Percentiles rank a stretch among this genome's conserved stretches.
These are phyloP conservation scores for Capronia americana DNA, from an alignment of 2,329 filamentous ascomycete species.

Conservation along the genomic window DNA sequence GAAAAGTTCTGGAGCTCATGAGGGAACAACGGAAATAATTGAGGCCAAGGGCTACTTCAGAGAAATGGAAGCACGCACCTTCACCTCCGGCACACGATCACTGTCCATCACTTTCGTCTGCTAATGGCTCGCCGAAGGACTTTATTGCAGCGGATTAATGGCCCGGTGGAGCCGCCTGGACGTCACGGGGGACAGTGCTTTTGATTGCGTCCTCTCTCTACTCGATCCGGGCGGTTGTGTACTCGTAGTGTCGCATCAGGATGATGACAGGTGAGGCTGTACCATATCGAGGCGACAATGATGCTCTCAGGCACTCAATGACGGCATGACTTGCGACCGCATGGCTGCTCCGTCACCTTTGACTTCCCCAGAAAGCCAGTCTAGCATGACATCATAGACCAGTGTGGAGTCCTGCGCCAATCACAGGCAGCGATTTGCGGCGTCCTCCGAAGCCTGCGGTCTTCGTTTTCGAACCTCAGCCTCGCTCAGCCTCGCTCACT, in stretches of 20 bases:
- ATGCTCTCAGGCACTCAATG: slow-evolving; percentile 7
- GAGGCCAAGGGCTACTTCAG: slow-evolving; percentile 2
- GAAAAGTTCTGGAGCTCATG: slow-evolving; percentile 3
- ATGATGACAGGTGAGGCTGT: slow-evolving; percentile 11
- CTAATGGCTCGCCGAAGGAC: background rate
- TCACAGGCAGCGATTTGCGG: slow-evolving; percentile 5
- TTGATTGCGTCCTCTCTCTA: background rate
- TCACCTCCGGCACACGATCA: slow-evolving; percentile 6
- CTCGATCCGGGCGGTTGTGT: too few relatives aligned
- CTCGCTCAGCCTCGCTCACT: background rate
- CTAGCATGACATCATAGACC: background rate
- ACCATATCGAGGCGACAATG: background rate
- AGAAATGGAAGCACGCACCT: slow-evolving; percentile 1
- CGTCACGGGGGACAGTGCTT: background rate
- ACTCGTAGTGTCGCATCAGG: slow-evolving; percentile 4
- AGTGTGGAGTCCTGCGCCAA: background rate
- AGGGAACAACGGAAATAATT: background rate
- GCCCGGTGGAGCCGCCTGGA: slow-evolving; percentile 3
- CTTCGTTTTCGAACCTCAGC: background rate
- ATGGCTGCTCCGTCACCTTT: background rate
- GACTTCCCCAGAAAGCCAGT: slow-evolving; percentile 1
- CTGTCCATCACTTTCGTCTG: background rate
- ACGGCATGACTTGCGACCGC: background rate
- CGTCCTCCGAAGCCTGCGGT: background rate
- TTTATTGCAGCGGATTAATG: slow-evolving; percentile 15